Conservation (phyloP, 2,329 filamentous ascomycete genomes). For the Claviceps purpurea region DNA sequence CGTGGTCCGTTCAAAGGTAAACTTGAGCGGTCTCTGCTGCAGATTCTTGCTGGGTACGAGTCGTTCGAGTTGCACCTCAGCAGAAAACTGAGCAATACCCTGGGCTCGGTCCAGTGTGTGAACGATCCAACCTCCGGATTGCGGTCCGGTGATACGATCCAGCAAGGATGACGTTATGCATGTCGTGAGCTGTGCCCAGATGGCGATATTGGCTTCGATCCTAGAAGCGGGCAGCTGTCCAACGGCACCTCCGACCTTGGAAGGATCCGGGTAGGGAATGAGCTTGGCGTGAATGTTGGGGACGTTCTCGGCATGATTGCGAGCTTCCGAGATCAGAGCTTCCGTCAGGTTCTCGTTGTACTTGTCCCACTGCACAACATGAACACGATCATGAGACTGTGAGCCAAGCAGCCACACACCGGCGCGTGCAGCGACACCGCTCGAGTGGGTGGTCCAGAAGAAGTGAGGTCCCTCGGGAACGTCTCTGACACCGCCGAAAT, state of each 20-base stretch:
- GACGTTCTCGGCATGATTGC: constrained; percentile 29
- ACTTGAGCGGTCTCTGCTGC: constrained; percentile 29
- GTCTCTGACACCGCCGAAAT: constrained; percentile 40
- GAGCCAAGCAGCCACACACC: constrained; percentile 43
- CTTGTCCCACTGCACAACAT: constrained; percentile 41
- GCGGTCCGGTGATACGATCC: constrained; percentile 30
- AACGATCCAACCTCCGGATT: constrained; percentile 33
- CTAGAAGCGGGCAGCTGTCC: constrained; percentile 10
- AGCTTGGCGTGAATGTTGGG: constrained; percentile 26
- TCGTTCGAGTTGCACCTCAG: constrained; percentile 26
- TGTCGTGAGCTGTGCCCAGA: constrained; percentile 41
- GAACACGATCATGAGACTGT: constrained; percentile 18
- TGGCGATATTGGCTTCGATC: constrained; percentile 16
- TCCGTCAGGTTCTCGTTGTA: constrained; percentile 41
- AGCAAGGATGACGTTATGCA: constrained; percentile 33
- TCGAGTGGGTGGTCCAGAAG: constrained; percentile 41
- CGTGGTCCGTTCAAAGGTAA: constrained; percentile 30
- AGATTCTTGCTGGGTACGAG: constrained; percentile 21
- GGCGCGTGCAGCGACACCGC: constrained; percentile 33
- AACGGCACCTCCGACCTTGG: constrained; percentile 10
- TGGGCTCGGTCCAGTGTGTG: constrained; percentile 39
- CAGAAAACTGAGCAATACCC: constrained; percentile 25
- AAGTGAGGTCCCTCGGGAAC: constrained; percentile 45
- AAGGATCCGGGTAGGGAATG: constrained; percentile 30
- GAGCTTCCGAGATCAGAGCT: constrained; percentile 31